phyloP scores from a whole-genome alignment of 129 eudicot species.

The Flaveria ramosissima region DNA sequence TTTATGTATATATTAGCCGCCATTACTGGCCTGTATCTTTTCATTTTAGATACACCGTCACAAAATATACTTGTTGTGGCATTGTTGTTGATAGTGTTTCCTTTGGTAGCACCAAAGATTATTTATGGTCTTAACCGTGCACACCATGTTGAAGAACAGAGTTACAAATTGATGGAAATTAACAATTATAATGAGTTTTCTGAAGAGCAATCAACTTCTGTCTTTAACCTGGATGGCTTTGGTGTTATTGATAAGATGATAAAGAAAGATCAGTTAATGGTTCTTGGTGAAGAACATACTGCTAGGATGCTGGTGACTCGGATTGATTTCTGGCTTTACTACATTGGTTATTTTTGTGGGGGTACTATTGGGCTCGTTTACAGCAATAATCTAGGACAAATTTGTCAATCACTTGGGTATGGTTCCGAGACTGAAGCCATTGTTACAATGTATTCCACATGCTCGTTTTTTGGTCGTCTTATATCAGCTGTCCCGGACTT shows the following conservation, averaged over 20 bases:
- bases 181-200: slow-evolving; percentile 38
- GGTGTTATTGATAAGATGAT: slow-evolving; percentile 18
- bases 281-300: slow-evolving; percentile 55
- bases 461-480: slow-evolving; percentile 78
- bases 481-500: slow-evolving; percentile 68
- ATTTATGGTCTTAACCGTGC: slow-evolving; percentile 25
- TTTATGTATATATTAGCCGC: slow-evolving; percentile 41
- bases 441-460: slow-evolving; percentile 60
- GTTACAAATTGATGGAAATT: slow-evolving; percentile 33
- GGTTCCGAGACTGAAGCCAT: slow-evolving; percentile 32
- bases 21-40: slow-evolving; percentile 64
- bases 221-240: neutral
- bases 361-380: slow-evolving; percentile 67
- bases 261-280: slow-evolving; percentile 34
- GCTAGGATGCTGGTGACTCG: slow-evolving; percentile 38
- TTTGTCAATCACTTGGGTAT: slow-evolving; percentile 52
- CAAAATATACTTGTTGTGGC: slow-evolving; percentile 47
- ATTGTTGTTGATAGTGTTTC: slow-evolving; percentile 42
- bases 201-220: slow-evolving; percentile 16
- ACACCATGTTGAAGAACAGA: slow-evolving; percentile 29
- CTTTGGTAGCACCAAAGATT: slow-evolving; percentile 39
- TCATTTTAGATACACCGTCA: slow-evolving; percentile 39
- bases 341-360: slow-evolving; percentile 50
- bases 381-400: slow-evolving; percentile 60
- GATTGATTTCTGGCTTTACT: slow-evolving; percentile 62